Evolutionary conservation across 768 basidiomycete genomes (phyloP).

Genomic region (Phlebiopsis flavidoalba): DNA sequence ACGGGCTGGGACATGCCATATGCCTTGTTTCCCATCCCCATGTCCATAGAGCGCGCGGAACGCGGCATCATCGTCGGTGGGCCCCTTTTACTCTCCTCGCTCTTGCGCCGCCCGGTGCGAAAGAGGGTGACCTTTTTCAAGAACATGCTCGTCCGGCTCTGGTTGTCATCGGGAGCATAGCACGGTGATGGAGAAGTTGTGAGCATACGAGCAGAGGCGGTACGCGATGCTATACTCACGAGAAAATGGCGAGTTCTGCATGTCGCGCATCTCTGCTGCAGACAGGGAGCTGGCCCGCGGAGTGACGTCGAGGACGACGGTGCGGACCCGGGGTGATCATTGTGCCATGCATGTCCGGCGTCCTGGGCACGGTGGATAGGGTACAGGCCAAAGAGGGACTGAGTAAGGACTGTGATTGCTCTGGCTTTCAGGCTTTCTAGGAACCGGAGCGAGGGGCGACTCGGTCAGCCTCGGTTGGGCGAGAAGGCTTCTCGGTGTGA

Average conservation of each 20-base stretch:
- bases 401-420: neutral
- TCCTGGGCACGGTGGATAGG: neutral
- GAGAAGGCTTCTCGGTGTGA: neutral
- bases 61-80: neutral
- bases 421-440: neutral
- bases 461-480: slow-evolving; percentile 1
- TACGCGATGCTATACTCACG: slow-evolving; percentile 1
- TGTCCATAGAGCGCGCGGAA: slow-evolving; percentile 16
- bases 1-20: slow-evolving; percentile 16
- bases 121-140: slow-evolving; percentile 22
- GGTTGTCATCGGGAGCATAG: neutral
- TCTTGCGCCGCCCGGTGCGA: slow-evolving; percentile 10
- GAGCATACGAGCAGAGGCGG: neutral
- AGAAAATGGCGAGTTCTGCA: slow-evolving; percentile 4
- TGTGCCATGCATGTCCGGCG: neutral
- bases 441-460: slow-evolving; percentile 8
- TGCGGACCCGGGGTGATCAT: slow-evolving; percentile 4
- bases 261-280: neutral
- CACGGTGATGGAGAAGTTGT: slow-evolving; percentile 1
- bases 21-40: slow-evolving; percentile 11
- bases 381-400: neutral
- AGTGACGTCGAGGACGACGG: slow-evolving; percentile 1
- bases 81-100: slow-evolving; percentile 11
- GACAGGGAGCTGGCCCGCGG: slow-evolving; percentile 1
- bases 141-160: slow-evolving; percentile 23